Evolutionary conservation across 805 yeast species (phyloP).

Genomic region (Zygoascus flipseniorum): DNA sequence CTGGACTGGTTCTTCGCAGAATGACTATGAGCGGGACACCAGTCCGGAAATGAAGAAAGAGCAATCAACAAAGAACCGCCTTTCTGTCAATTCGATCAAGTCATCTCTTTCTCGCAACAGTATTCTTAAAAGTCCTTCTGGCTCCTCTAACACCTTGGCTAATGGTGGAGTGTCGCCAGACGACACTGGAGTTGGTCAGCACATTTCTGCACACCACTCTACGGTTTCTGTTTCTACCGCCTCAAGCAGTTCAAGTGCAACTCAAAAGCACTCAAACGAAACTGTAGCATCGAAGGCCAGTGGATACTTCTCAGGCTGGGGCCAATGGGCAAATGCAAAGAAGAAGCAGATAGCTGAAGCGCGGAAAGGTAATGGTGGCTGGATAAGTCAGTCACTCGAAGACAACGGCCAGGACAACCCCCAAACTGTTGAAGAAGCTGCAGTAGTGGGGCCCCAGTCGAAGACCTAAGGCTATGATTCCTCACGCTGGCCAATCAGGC

Average conservation of each 20-base stretch:
- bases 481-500: no score
- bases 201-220: neutral
- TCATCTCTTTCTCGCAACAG: neutral
- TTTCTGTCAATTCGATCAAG: neutral
- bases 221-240: neutral
- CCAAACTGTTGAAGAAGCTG: neutral
- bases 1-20: constrained; percentile 13
- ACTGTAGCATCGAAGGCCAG: neutral
- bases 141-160: neutral
- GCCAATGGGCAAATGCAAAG: constrained; percentile 13
- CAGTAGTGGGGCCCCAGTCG: neutral
- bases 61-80: neutral
- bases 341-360: constrained; percentile 4
- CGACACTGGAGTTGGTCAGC: neutral
- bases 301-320: constrained; percentile 14
- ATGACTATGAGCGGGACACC: neutral
- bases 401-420: neutral
- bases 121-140: neutral
- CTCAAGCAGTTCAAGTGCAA: neutral
- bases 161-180: no score
- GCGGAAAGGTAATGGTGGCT: neutral
- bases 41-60: neutral
- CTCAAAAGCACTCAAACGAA: neutral
- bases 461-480: neutral
- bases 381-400: neutral